A percentile compares a stretch with the other conserved stretches of the same genome.
Conservation (phyloP, 2,329 filamentous ascomycete genomes). For the Hymenoscyphus fraxineus region DNA sequence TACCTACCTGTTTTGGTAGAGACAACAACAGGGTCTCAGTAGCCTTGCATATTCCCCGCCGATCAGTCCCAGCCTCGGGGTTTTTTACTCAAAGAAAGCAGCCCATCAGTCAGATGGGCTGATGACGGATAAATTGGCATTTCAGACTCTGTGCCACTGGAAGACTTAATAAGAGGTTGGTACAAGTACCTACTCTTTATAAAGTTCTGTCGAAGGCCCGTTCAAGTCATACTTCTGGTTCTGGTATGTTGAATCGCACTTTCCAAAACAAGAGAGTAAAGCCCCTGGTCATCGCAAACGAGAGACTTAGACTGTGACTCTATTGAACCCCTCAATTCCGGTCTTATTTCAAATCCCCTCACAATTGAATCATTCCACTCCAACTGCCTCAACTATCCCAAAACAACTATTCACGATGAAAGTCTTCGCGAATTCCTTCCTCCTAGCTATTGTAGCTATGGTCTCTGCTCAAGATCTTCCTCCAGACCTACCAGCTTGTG, state of each 20-base stretch:
- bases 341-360: neutral
- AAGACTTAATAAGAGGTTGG: neutral
- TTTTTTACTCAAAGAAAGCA: neutral
- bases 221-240: no score
- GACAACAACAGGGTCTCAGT: constrained; percentile 3
- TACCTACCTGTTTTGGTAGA: constrained; percentile 1
- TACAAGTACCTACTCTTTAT: neutral
- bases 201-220: neutral
- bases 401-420: neutral
- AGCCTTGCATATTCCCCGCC: constrained; percentile 10
- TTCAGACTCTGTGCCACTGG: neutral
- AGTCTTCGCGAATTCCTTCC: neutral
- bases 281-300: neutral
- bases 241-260: neutral
- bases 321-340: neutral
- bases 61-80: constrained; percentile 10
- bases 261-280: neutral
- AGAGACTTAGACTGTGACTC: neutral
- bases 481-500: constrained; percentile 9
- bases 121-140: neutral
- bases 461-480: constrained; percentile 7
- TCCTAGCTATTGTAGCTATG: constrained; percentile 7
- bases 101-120: constrained; percentile 3
- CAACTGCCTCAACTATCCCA: neutral
- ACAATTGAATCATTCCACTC: neutral